Conservation (phyloP, 805 yeast genomes). For the Pichia gijzeniarum region DNA sequence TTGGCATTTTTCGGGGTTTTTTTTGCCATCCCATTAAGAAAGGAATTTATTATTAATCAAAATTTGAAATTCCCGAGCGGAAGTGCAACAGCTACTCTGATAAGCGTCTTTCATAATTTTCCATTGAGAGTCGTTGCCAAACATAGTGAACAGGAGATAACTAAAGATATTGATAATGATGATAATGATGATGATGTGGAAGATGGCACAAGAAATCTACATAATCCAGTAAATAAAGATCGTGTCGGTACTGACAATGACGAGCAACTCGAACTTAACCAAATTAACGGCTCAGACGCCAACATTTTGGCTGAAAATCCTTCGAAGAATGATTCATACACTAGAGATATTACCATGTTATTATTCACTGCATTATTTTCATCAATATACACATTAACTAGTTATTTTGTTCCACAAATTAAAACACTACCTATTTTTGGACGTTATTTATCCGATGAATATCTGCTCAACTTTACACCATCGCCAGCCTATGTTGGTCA, state of each 20-base stretch:
- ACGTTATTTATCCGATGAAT: constrained; percentile 44
- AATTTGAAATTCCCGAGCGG: constrained; percentile 93
- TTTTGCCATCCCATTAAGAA: constrained; percentile 83
- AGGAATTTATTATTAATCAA: constrained; percentile 81
- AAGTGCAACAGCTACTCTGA: constrained; percentile 89
- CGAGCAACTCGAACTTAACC: neutral
- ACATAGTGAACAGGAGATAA: neutral
- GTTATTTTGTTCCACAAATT: constrained; percentile 70
- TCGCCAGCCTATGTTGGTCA: constrained; percentile 98
- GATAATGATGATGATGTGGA: neutral
- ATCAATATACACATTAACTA: constrained; percentile 60
- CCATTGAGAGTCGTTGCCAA: constrained; percentile 6
- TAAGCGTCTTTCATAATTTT: constrained; percentile 77
- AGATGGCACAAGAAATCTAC: neutral
- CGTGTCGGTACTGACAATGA: neutral
- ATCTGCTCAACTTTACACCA: constrained; percentile 87
- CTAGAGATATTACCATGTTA: constrained; percentile 56
- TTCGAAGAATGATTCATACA: constrained; percentile 28
- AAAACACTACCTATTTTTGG: constrained; percentile 77
- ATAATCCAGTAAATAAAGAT: neutral
- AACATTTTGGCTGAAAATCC: neutral
- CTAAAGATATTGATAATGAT: neutral
- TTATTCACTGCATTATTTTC: constrained; percentile 58
- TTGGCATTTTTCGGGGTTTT: constrained; percentile 93
- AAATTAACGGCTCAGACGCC: no score